phyloP scores from a whole-genome alignment of 2,329 filamentous ascomycete genomes.

The Huntiella omanensis region DNA sequence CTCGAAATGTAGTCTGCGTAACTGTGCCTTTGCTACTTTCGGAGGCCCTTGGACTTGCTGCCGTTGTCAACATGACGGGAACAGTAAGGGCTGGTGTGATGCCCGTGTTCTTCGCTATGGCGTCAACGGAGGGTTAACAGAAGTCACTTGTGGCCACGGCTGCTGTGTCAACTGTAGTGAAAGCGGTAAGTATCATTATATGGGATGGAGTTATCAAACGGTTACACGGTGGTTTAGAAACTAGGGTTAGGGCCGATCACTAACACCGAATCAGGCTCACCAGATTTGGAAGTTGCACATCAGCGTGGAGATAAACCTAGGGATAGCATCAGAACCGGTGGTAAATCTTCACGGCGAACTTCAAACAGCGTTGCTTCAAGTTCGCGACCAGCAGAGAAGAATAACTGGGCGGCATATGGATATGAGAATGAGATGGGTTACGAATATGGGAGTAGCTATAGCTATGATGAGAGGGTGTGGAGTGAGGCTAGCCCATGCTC shows the following conservation, averaged over 20 bases:
- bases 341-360: too few relatives aligned
- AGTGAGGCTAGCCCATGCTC: not conserved
- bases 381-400: too few relatives aligned
- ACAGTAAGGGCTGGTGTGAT: conserved; percentile 34
- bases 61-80: conserved; percentile 30
- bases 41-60: conserved; percentile 36
- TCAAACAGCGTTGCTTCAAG: too few relatives aligned
- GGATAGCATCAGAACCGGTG: too few relatives aligned
- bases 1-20: conserved; percentile 27
- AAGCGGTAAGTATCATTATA: conserved; percentile 20
- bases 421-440: too few relatives aligned
- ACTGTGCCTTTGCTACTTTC: conserved; percentile 31
- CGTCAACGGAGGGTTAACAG: conserved; percentile 19
- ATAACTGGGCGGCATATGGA: too few relatives aligned
- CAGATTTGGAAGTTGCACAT: too few relatives aligned
- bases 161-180: conserved; percentile 31
- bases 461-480: not conserved
- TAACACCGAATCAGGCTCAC: too few relatives aligned
- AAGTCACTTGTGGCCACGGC: conserved; percentile 30
- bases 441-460: not conserved
- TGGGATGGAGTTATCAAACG: not conserved
- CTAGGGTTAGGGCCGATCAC: too few relatives aligned
- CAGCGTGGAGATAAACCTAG: too few relatives aligned
- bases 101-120: conserved; percentile 18
- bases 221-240: too few relatives aligned